phyloP scores from a whole-genome alignment of 2,329 filamentous ascomycete genomes.

The Sclerotiophoma versabilis region DNA sequence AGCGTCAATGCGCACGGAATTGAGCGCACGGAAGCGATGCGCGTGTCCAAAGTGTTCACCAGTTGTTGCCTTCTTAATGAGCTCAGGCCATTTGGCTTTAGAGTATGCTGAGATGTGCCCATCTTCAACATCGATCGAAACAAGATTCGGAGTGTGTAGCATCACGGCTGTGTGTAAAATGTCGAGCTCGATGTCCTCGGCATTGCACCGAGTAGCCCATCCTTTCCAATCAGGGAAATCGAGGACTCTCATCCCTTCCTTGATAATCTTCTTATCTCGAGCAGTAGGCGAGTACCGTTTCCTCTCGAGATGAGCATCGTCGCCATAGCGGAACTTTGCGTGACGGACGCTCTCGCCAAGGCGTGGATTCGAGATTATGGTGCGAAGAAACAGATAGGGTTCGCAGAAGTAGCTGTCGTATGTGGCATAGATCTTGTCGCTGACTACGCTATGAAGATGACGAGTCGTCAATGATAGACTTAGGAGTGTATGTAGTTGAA shows the following conservation, averaged over 20 bases:
- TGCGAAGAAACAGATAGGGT: slow-evolving; percentile 41
- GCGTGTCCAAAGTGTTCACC: slow-evolving; percentile 17
- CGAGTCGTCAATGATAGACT: slow-evolving; percentile 34
- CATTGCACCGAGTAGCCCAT: slow-evolving; percentile 34
- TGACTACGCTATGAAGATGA: slow-evolving; percentile 32
- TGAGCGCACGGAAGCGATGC: slow-evolving; percentile 31
- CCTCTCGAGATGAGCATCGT: slow-evolving; percentile 11
- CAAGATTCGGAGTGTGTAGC: slow-evolving; percentile 34
- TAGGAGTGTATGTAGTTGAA: slow-evolving; percentile 26
- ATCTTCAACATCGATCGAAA: slow-evolving; percentile 23
- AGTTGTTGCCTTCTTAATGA: slow-evolving; percentile 26
- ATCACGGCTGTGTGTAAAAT: slow-evolving; percentile 32
- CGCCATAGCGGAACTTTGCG: slow-evolving; percentile 23
- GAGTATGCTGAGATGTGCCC: slow-evolving; percentile 17
- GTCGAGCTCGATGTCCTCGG: slow-evolving; percentile 19
- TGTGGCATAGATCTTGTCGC: slow-evolving; percentile 26
- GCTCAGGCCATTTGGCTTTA: slow-evolving; percentile 28
- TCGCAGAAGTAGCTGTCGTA: slow-evolving; percentile 34
- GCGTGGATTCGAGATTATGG: slow-evolving; percentile 25
- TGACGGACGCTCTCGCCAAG: slow-evolving; percentile 28
- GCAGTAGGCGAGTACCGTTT: slow-evolving; percentile 25
- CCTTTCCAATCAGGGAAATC: slow-evolving; percentile 35
- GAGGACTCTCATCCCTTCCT: slow-evolving; percentile 30
- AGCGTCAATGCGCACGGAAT: slow-evolving; percentile 26
- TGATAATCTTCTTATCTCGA: slow-evolving; percentile 36